Evolutionary conservation across 2,329 filamentous ascomycete species (phyloP).

Genomic region (Podosphaera aphanis): DNA sequence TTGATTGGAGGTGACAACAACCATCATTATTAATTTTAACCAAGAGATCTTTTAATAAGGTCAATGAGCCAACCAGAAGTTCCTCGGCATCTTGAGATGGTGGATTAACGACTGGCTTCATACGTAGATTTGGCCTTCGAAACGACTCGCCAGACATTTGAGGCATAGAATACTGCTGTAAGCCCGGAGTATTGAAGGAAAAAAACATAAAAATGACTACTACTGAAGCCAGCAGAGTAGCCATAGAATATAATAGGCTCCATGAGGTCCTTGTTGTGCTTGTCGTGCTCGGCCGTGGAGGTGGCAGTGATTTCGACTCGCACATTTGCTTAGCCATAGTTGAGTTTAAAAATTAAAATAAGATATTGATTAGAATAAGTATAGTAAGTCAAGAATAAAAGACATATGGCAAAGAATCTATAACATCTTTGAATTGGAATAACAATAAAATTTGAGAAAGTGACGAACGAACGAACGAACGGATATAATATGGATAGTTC

Average conservation of each 20-base stretch:
- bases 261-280: neutral
- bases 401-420: neutral
- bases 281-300: neutral
- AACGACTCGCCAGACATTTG: neutral
- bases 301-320: neutral
- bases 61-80: neutral
- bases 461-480: neutral
- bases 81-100: neutral
- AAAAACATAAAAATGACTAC: neutral
- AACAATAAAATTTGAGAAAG: neutral
- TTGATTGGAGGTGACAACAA: neutral
- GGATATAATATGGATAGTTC: neutral
- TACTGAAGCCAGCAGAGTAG: neutral
- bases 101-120: neutral
- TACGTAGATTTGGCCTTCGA: neutral
- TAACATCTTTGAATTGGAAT: too few species aligned
- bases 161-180: neutral
- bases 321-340: neutral
- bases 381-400: neutral
- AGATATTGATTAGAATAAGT: neutral
- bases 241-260: neutral
- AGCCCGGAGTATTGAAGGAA: neutral
- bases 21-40: neutral
- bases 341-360: neutral
- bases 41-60: neutral